Evolutionary conservation across 257 asterid genomes (phyloP), one percentile per base, ranked within the genome.

Genomic region (Knoxia roxburghii): DNA sequence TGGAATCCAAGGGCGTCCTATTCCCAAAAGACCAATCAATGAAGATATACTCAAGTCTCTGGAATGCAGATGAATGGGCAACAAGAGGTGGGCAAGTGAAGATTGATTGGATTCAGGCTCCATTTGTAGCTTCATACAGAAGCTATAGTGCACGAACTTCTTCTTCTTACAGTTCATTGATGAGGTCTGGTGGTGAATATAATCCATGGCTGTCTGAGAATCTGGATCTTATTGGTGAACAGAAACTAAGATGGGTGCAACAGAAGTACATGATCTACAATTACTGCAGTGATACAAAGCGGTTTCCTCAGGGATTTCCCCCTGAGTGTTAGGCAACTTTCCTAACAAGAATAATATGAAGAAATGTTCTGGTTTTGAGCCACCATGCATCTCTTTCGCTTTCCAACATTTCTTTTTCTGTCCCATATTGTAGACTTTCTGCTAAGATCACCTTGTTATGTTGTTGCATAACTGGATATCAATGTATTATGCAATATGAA

Each of bases 51-150:
- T 73, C 81, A 0, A 87, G 95, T 73, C 63, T 87, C 2, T 87
- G 87, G 87, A 73, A 87, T 27, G 95, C 91, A 0, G 89, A 85
- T 49, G 71, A 87, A 58, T 85, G 91, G 95, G 95, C 95, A 21
- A 85, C 95, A 0, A 78, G 86, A 72, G 91, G 89, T 10, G 95
- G 95, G 32, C 73, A 75, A 0, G 64, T 87, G 73, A 87, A 87
- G 75, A 82, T 78, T 2, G 91, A 87, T 10, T 85, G 91, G 95
- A 32, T 78, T 39, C 65, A 63, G n/a, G 86, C 91, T 2, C 95
- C 91, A 37, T 87, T 87, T 68, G 74, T 79, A 3, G 87, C 87
- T 24, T 68, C 83, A 0, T 85, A 79, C 69, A 79, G 77, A 57
- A 76, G 76, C 49, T 85, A 79, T 75, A 61, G 21, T 26, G 77